Conservation (phyloP, 768 basidiomycete species). For the Rhizopogon sp. region DNA sequence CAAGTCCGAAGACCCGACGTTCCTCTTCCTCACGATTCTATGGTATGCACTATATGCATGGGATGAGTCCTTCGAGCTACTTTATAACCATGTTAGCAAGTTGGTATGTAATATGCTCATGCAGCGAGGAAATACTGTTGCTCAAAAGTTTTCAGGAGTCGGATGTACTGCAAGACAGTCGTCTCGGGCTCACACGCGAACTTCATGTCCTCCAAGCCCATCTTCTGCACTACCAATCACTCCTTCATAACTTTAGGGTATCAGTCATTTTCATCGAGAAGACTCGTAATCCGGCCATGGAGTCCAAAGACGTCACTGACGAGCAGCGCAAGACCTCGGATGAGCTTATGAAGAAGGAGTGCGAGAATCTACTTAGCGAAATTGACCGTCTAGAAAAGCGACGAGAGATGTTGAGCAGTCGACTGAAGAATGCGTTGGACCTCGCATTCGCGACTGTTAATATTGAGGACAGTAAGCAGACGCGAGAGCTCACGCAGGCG, state of each 20-base stretch:
- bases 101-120: conserved; percentile 34
- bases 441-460: conserved; percentile 53
- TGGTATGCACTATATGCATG: conserved; percentile 62
- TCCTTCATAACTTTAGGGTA: conserved; percentile 50
- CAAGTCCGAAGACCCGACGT: conserved; percentile 42
- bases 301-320: conserved; percentile 15
- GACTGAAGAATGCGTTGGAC: conserved; percentile 29
- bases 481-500: conserved; percentile 45
- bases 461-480: conserved; percentile 48
- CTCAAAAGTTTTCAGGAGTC: conserved; percentile 34
- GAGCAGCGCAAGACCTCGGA: conserved; percentile 17
- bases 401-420: conserved; percentile 23
- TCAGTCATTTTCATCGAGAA: conserved; percentile 42
- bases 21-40: conserved; percentile 45
- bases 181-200: conserved; percentile 43
- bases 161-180: conserved; percentile 33
- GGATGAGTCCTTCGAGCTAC: conserved; percentile 52
- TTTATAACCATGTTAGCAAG: conserved; percentile 45
- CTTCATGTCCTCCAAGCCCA: conserved; percentile 55
- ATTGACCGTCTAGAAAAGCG: conserved; percentile 41
- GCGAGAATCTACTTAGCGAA: conserved; percentile 41
- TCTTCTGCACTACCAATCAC: conserved; percentile 48
- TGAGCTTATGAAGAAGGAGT: conserved; percentile 40
- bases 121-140: neutral
- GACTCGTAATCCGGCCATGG: conserved; percentile 46